Base-by-base conservation (phyloP, 1,284 basidiomycete species). In the Sporisorium scitamineum region DNA sequence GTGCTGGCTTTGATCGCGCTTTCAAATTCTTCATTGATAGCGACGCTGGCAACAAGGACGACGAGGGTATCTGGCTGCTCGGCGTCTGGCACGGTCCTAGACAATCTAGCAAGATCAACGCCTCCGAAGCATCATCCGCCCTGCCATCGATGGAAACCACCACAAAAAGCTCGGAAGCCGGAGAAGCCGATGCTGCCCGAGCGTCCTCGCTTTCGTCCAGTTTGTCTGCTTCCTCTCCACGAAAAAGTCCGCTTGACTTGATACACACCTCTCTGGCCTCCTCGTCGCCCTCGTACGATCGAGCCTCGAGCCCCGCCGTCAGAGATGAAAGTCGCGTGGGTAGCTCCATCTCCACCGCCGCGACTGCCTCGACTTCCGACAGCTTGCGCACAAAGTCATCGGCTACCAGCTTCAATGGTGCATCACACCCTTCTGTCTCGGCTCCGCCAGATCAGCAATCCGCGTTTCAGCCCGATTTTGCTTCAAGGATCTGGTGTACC, bases 401-500 rank as follows among this genome's bases (percentile, higher is more conserved):
- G 3, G 61, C 61, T 31, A 70, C 75, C 14, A 77, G 67, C 57
- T 61, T 64, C 45, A 54, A 53, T 24, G 45, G 42, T 9, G 53
- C 24, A 27, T 9, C 48, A 13, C 29, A 52, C 11, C 18, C 47
- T 22, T 34, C 54, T 7, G 13, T 24, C 5, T 29, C 52, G 3
- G 44, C 29, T 44, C 8, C 41, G 5, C 20, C 54, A 4, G 61
- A 69, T 26, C 37, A 51, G 26, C 69, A 71, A 16, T 64, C 60
- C 8, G 61, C 74, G 3, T 76, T 76, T 16, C 74, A 81, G 34
- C 29, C 54, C 8, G 80, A 80, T 37, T 79, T 83, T 45, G 65
- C 67, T 45, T 81, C 76, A 0, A 66, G 82, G 18, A 72, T 84
- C 50, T 84, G 83, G 83, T 84, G 83, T 63, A 83, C 82, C 6